Evolutionary conservation across 352 stramenopile genomes (phyloP).

Genomic region (Phytophthora chlamydospora): DNA sequence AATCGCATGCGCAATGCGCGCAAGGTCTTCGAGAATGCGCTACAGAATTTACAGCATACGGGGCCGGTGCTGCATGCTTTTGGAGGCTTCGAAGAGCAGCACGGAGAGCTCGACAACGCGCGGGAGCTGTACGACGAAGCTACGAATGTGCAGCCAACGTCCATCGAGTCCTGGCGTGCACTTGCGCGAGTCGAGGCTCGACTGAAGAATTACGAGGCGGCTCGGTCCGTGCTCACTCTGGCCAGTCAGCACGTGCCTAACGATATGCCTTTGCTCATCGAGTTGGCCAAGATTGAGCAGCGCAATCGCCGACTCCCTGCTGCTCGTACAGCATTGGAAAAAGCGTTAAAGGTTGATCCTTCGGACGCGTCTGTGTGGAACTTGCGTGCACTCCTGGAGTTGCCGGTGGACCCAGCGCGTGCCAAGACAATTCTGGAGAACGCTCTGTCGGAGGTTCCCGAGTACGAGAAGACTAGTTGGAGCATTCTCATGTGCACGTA

Average conservation of each 20-base stretch:
- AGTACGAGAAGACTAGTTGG: conserved; percentile 85
- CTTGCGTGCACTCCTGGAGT: conserved; percentile 77
- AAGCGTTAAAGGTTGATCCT: conserved; percentile 75
- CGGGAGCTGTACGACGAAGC: conserved; percentile 79
- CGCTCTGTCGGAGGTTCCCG: conserved; percentile 65
- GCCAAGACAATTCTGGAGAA: conserved; percentile 80
- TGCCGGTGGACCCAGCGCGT: conserved; percentile 65
- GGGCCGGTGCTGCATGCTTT: conserved; percentile 70
- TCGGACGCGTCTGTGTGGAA: conserved; percentile 80
- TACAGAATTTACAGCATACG: conserved; percentile 61
- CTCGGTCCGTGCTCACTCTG: conserved; percentile 67
- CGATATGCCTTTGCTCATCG: conserved; percentile 70
- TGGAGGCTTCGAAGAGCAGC: conserved; percentile 79
- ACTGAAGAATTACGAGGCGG: conserved; percentile 64
- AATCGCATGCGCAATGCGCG: conserved; percentile 53
- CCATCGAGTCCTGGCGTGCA: conserved; percentile 70
- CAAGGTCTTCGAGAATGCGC: conserved; percentile 70
- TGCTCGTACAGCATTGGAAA: conserved; percentile 69
- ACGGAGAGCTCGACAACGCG: conserved; percentile 70
- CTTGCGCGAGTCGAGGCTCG: conserved; percentile 70
- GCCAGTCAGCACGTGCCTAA: conserved; percentile 73
- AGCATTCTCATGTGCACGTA: conserved; percentile 89
- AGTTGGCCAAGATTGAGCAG: conserved; percentile 86
- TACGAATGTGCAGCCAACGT: conserved; percentile 66
- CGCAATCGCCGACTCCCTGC: conserved; percentile 60